Conservation (phyloP, 306 rosid species). For the Coriaria nepalensis region DNA sequence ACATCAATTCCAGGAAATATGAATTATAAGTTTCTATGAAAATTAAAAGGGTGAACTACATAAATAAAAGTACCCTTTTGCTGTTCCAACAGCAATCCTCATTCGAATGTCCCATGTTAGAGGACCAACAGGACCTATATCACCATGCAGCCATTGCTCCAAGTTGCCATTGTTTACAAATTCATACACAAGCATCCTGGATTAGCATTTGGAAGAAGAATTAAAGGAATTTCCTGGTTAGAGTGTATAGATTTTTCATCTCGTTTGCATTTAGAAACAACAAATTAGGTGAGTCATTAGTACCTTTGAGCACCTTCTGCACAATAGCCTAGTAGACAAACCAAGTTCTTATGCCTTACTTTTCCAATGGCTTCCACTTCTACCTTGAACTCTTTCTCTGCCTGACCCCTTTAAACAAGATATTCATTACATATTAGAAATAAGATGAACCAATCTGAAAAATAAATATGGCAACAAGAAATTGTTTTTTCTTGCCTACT, state of each 20-base stretch:
- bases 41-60: no score
- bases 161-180: conserved; percentile 83
- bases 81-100: conserved; percentile 75
- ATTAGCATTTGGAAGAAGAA: not conserved
- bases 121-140: conserved; percentile 79
- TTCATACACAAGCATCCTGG: conserved; percentile 92
- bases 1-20: no score
- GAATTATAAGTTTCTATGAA: no score
- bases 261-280: no score
- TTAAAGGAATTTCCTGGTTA: no score
- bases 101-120: conserved; percentile 87
- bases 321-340: conserved; percentile 82
- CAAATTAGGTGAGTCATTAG: no score
- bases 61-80: conserved; percentile 52
- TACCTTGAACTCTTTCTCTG: conserved; percentile 86
- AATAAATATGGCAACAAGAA: no score
- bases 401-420: conserved; percentile 65
- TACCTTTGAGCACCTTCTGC: conserved; percentile 90
- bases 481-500: no score
- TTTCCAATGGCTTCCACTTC: conserved; percentile 99
- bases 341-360: conserved; percentile 92
- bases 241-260: not conserved
- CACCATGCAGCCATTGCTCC: conserved; percentile 99
- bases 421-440: conserved; percentile 11
- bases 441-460: no score